A percentile compares a stretch with the other conserved stretches of the same genome.
Conservation (phyloP, 805 yeast species). For the Lipomyces yamadae region DNA sequence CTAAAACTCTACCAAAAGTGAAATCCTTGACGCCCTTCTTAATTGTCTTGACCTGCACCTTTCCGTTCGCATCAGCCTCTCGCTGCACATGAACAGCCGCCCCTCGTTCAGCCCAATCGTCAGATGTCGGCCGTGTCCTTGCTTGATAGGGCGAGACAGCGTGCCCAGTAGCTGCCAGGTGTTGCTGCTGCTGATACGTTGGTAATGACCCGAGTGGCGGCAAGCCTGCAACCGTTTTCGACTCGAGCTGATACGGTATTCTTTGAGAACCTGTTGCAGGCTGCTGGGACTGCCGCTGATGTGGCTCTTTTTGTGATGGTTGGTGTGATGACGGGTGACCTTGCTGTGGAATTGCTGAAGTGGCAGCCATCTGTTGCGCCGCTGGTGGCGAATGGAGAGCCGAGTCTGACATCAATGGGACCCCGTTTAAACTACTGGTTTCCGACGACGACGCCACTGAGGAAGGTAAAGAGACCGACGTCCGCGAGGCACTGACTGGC, state of each 20-base stretch:
- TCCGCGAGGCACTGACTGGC: neutral
- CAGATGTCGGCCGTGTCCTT: constrained; percentile 38
- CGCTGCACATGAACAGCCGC: constrained; percentile 61
- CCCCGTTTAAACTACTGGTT: neutral
- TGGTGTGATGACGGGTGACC: neutral
- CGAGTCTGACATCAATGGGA: neutral
- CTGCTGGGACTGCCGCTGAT: constrained; percentile 2
- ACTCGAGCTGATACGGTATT: constrained; percentile 25
- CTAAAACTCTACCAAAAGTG: constrained; percentile 83
- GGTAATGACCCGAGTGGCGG: constrained; percentile 25
- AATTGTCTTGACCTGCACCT: constrained; percentile 56
- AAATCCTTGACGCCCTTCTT: constrained; percentile 76
- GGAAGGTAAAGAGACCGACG: neutral
- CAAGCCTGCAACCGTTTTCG: constrained; percentile 35
- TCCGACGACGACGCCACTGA: constrained; percentile 5
- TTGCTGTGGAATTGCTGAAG: constrained; percentile 5
- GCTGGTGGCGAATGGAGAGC: neutral
- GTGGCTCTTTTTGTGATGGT: neutral
- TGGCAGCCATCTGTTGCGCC: neutral
- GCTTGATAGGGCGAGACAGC: neutral
- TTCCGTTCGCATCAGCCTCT: constrained; percentile 54
- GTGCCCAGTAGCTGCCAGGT: too few species aligned
- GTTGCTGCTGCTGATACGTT: constrained; percentile 14
- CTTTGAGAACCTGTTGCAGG: constrained; percentile 4
- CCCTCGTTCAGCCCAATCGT: constrained; percentile 62